Percentiles rank a stretch among this genome's conserved stretches.
Evolutionary conservation across 169 alveolate genomes (phyloP).

Genomic region (Cryptosporidium tyzzeri): DNA sequence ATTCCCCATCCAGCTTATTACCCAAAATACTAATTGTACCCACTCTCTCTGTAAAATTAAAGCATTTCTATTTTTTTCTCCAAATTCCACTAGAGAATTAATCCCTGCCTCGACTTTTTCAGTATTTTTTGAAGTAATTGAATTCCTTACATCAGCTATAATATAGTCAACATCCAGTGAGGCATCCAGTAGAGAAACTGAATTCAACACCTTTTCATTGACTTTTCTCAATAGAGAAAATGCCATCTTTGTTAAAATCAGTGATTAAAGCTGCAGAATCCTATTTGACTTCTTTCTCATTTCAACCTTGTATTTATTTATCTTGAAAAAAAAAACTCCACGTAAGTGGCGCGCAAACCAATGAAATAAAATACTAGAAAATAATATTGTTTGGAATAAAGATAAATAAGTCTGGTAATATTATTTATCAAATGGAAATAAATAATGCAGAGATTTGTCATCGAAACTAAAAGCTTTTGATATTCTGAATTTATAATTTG

Average conservation of each 20-base stretch:
- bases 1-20: constrained; percentile 51
- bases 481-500: neutral
- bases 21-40: constrained; percentile 34
- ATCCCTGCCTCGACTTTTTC: constrained; percentile 46
- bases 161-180: constrained; percentile 66
- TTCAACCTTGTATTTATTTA: neutral
- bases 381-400: neutral
- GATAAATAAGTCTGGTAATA: neutral
- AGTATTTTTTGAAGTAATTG: constrained; percentile 1
- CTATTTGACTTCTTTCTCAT: neutral
- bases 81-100: constrained; percentile 36
- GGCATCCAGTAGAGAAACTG: constrained; percentile 69
- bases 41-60: constrained; percentile 61
- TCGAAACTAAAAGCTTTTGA: too few species aligned
- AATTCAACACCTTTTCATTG: constrained; percentile 57
- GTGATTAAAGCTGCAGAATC: neutral
- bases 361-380: neutral
- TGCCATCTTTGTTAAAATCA: constrained; percentile 38
- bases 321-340: neutral
- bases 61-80: constrained; percentile 53
- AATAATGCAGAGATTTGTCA: neutral
- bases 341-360: neutral
- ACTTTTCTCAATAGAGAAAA: constrained; percentile 65
- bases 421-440: neutral
- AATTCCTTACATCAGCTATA: constrained; percentile 30